Conservation (phyloP, 2,329 filamentous ascomycete species). For the Fusarium oligoseptatum region DNA sequence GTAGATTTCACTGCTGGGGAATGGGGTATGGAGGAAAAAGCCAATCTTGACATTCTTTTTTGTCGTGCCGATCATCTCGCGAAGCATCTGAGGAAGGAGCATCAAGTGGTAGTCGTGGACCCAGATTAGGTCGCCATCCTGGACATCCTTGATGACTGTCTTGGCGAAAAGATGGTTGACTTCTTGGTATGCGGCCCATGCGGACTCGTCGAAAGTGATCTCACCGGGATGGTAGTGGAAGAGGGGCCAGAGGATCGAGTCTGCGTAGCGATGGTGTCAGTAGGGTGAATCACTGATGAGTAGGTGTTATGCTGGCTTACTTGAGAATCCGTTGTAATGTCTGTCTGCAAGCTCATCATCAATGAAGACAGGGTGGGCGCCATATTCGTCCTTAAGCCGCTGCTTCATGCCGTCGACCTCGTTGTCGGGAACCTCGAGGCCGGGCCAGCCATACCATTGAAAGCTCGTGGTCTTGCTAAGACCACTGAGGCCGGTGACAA, state of each 20-base stretch:
- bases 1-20: conserved; percentile 97
- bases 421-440: conserved; percentile 87
- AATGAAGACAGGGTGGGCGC: conserved; percentile 91
- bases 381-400: conserved; percentile 87
- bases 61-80: conserved; percentile 83
- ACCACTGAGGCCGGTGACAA: conserved; percentile 93
- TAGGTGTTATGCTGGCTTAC: conserved; percentile 64
- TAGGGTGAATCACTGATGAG: not conserved
- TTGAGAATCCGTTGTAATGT: conserved; percentile 98
- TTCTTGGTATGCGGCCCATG: conserved; percentile 93
- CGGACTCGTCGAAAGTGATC: conserved; percentile 96
- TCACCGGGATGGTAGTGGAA: conserved; percentile 99
- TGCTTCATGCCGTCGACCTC: conserved; percentile 82
- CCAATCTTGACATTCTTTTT: conserved; percentile 97
- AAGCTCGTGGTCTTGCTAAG: conserved; percentile 93
- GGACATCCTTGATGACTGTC: conserved; percentile 85
- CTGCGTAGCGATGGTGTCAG: conserved; percentile 57
- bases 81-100: conserved; percentile 95
- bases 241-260: conserved; percentile 97
- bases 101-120: conserved; percentile 99
- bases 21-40: conserved; percentile 98
- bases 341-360: conserved; percentile 93
- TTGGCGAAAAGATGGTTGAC: conserved; percentile 94
- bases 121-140: conserved; percentile 96
- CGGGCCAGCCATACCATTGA: conserved; percentile 99